Evolutionary conservation across 2,329 filamentous ascomycete species (phyloP).

Genomic region (Xylaria sp.): DNA sequence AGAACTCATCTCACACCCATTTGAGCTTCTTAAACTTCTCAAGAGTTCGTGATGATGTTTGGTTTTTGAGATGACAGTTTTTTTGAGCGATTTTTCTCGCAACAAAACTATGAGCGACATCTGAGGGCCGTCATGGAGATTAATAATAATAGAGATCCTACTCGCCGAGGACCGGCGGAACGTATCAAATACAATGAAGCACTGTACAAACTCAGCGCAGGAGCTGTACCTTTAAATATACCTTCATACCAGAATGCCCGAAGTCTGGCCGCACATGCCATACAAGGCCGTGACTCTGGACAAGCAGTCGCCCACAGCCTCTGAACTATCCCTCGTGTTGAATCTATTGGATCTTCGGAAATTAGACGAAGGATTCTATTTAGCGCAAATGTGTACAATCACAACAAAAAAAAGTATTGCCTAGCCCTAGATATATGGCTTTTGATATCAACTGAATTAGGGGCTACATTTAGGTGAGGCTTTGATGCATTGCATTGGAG

Average conservation of each 20-base stretch:
- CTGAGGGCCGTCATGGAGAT: slow-evolving; percentile 18
- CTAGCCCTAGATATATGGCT: neutral
- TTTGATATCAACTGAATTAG: slow-evolving; percentile 11
- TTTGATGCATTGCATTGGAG: neutral
- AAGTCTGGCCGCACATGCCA: slow-evolving; percentile 25
- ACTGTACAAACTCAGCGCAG: slow-evolving; percentile 24
- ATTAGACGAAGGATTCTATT: neutral
- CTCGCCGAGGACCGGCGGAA: slow-evolving; percentile 36
- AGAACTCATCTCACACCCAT: slow-evolving; percentile 34
- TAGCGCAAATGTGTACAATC: neutral
- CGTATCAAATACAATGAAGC: slow-evolving; percentile 23
- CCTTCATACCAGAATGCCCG: slow-evolving; percentile 25
- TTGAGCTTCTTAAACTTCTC: slow-evolving; percentile 1
- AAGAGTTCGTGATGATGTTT: slow-evolving; percentile 17
- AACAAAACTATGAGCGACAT: slow-evolving; percentile 15
- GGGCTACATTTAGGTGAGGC: neutral
- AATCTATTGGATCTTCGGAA: neutral
- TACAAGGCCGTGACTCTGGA: neutral
- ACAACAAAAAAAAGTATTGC: neutral
- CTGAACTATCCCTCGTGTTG: neutral
- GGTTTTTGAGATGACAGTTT: slow-evolving; percentile 22
- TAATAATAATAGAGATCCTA: slow-evolving; percentile 37
- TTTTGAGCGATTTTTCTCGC: slow-evolving; percentile 39
- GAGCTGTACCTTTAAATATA: slow-evolving; percentile 20
- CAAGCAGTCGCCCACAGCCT: neutral